Conservation (phyloP, 345 rosid genomes). For the Salix koriyanagi region DNA sequence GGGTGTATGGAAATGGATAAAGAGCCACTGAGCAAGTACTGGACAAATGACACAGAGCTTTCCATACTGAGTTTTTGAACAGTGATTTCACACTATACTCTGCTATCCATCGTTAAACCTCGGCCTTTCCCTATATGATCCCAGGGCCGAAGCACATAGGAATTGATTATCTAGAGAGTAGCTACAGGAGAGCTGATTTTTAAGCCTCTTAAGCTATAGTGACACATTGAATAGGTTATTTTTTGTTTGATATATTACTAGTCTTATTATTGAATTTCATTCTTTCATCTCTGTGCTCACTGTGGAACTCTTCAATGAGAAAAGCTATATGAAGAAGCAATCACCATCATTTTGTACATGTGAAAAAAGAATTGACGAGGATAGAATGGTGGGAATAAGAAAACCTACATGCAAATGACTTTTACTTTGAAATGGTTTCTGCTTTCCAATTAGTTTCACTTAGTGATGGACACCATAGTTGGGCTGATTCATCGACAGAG, state of each 20-base stretch:
- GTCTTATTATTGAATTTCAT: slow-evolving; percentile 8
- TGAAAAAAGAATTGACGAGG: neutral
- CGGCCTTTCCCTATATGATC: neutral
- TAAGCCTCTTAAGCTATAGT: neutral
- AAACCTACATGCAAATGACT: neutral
- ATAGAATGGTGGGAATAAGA: neutral
- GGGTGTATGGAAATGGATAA: slow-evolving; percentile 86
- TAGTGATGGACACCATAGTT: neutral
- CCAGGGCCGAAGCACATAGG: slow-evolving; percentile 11
- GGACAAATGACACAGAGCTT: slow-evolving; percentile 62
- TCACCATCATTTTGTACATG: neutral
- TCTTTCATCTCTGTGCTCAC: neutral
- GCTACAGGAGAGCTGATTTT: slow-evolving; percentile 6
- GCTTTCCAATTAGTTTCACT: neutral
- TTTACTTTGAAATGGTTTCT: slow-evolving; percentile 3
- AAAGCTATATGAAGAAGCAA: neutral
- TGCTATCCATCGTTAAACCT: slow-evolving; percentile 1
- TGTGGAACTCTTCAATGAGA: neutral
- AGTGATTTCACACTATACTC: neutral
- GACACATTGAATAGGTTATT: slow-evolving; percentile 1
- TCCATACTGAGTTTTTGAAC: slow-evolving; percentile 39
- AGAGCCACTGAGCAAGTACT: slow-evolving; percentile 70
- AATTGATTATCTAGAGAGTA: neutral
- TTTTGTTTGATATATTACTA: neutral
- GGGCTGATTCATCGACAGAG: slow-evolving; percentile 4